These are phyloP conservation scores for Aspergillus melleus DNA, from an alignment of 2,329 filamentous ascomycete species.

Conservation along the genomic window DNA sequence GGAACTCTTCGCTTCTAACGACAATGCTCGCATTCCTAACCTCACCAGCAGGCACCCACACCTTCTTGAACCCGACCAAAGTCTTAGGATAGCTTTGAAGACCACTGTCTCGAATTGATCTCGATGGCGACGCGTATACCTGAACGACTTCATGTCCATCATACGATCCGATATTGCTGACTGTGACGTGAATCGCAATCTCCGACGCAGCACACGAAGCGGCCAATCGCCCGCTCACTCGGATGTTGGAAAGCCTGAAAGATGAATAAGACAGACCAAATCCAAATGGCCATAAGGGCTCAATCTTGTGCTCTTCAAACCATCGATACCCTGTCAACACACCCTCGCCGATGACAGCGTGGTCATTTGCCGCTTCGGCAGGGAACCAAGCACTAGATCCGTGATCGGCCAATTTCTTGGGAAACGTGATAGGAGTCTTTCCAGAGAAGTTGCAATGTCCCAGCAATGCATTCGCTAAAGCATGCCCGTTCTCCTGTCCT, in stretches of 20 bases:
- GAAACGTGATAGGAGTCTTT: slow-evolving; percentile 66
- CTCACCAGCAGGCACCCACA: too few species aligned
- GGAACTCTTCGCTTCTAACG: too few species aligned
- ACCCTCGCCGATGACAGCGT: slow-evolving; percentile 70
- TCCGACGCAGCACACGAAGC: too few species aligned
- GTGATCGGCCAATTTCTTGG: slow-evolving; percentile 62
- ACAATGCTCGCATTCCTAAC: too few species aligned
- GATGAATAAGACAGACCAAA: slow-evolving; percentile 71
- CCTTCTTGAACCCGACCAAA: too few species aligned
- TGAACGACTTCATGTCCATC: too few species aligned
- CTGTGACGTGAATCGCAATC: too few species aligned
- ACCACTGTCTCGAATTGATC: too few species aligned
- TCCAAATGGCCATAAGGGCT: slow-evolving; percentile 69
- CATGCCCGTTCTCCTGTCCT: slow-evolving; percentile 69
- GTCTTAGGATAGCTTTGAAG: too few species aligned
- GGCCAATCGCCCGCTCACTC: too few species aligned
- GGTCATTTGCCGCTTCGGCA: slow-evolving; percentile 59
- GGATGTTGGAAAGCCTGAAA: background rate
- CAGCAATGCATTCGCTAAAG: slow-evolving; percentile 66
- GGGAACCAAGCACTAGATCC: slow-evolving; percentile 73
- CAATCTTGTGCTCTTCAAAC: slow-evolving; percentile 63
- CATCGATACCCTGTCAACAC: slow-evolving; percentile 72
- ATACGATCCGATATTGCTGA: too few species aligned
- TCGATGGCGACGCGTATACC: too few species aligned
- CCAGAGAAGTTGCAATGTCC: slow-evolving; percentile 65